phyloP scores from a whole-genome alignment of 768 basidiomycete species.

The Mrakia blollopis region DNA sequence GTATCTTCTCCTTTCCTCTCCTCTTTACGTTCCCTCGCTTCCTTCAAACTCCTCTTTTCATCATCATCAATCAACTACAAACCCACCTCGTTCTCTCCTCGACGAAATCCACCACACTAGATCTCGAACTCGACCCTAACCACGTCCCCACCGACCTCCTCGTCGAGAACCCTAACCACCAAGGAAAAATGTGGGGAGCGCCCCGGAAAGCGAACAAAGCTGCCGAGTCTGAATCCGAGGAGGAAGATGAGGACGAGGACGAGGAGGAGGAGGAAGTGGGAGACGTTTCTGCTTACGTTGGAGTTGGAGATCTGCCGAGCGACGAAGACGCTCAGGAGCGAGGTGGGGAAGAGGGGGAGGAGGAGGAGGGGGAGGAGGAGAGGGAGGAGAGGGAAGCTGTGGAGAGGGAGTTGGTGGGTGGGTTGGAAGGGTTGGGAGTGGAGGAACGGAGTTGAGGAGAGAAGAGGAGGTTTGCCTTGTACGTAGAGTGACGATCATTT shows the following conservation, averaged over 20 bases:
- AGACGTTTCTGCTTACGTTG: not conserved
- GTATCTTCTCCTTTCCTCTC: too few relatives aligned
- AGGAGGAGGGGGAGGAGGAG: conserved; percentile 11
- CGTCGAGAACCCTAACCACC: conserved; percentile 65
- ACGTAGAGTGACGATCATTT: too few relatives aligned
- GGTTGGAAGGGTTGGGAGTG: conserved; percentile 14
- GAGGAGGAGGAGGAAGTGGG: conserved; percentile 13
- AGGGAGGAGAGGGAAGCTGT: conserved; percentile 26
- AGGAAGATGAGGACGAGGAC: conserved; percentile 26
- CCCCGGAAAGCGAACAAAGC: not conserved
- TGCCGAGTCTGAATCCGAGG: conserved; percentile 6
- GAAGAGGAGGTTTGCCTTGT: too few relatives aligned
- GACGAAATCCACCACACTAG: not conserved
- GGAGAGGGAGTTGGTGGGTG: conserved; percentile 28
- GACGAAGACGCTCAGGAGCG: too few relatives aligned
- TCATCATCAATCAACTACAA: too few relatives aligned
- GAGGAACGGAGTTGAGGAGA: not conserved
- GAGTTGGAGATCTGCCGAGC: not conserved
- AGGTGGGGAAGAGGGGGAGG: too few relatives aligned
- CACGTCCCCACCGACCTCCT: conserved; percentile 60
- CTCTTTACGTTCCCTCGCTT: too few relatives aligned
- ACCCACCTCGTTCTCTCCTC: not conserved
- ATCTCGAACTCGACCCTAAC: conserved; percentile 44
- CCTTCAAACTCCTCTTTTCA: too few relatives aligned
- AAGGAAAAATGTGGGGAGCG: conserved; percentile 29